Percentiles rank a stretch among this genome's conserved stretches.
Conservation (phyloP, 306 rosid species). For the Urtica urens region DNA sequence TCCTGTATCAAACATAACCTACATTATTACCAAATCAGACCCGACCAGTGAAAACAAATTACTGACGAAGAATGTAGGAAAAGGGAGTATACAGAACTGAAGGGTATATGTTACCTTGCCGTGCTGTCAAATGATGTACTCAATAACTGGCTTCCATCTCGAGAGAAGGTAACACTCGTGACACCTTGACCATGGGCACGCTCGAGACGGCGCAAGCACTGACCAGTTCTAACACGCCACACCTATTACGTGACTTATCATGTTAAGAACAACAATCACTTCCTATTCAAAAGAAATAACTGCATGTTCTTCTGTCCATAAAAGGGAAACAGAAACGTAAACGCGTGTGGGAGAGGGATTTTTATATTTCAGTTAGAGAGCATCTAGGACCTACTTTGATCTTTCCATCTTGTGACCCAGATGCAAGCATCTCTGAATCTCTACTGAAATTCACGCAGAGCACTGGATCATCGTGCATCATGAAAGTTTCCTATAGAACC, state of each 20-base stretch:
- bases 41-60: not conserved
- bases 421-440: constrained; percentile 93
- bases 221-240: constrained; percentile 97
- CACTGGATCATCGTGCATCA: constrained; percentile 96
- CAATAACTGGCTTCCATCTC: constrained; percentile 94
- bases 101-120: constrained; percentile 48
- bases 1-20: constrained; percentile 32
- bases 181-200: constrained; percentile 95
- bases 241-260: too few relatives aligned
- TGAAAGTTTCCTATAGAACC: constrained; percentile 78
- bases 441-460: constrained; percentile 93
- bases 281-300: too few relatives aligned
- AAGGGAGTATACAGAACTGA: constrained; percentile 1
- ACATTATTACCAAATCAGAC: not conserved
- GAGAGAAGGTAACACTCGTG: constrained; percentile 86
- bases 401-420: constrained; percentile 96
- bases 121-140: constrained; percentile 97
- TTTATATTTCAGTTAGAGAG: too few relatives aligned
- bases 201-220: constrained; percentile 98
- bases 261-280: too few relatives aligned
- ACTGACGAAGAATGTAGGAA: not conserved
- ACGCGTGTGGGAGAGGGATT: too few relatives aligned
- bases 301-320: too few relatives aligned
- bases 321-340: too few relatives aligned
- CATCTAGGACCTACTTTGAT: constrained; percentile 58